Base-by-base conservation (phyloP, 2,329 filamentous ascomycete species). In the Talaromyces sp. region DNA sequence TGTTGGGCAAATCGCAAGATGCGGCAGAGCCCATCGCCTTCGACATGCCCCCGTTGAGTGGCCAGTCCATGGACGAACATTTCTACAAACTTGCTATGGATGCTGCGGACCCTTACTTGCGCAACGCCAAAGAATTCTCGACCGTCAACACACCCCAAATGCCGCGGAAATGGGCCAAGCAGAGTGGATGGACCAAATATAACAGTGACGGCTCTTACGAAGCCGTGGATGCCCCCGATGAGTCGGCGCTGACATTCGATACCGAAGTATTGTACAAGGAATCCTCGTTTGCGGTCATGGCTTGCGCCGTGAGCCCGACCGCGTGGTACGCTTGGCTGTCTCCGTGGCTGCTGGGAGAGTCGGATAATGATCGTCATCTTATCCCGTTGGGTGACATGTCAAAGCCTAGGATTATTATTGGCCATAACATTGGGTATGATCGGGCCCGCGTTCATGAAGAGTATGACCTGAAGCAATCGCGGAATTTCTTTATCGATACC, bases 251-350 rank as follows among this genome's bases (percentile, higher is more conserved):
- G 60, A 93, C 90, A 42, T 99, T 99, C 69, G 95, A 99, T 76
- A 96, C 93, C 0, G 95, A 99, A 76, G 93, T 97, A 54, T 88
- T 99, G 89, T 99, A 89, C 85, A 96, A 96, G 73, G 87, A 95
- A 72, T 94, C 89, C 66, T 88, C 90, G 0, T 99, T 92, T 75
- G 92, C 96, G 0, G 92, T 96, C 61, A 98, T 99, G 92, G 95
- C 96, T 27, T 98, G 94, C 73, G 95, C 96, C 14, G 90, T 88
- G 18, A 92, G 92, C 67, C 88, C 91, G 0, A 93, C 87, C 3
- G 88, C 92, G 33, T 99, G 96, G 96, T 99, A 99, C 78, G 91
- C 89, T 0, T 99, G 95, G 95, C 76, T 99, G 59, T 99, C 95
- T 12, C 95, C 95, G 0, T 99, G 94, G 94, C 79, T 99, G 40